Evolutionary conservation across 495 filamentous ascomycete species (phyloP).

Genomic region (Xylaria palmicola): DNA sequence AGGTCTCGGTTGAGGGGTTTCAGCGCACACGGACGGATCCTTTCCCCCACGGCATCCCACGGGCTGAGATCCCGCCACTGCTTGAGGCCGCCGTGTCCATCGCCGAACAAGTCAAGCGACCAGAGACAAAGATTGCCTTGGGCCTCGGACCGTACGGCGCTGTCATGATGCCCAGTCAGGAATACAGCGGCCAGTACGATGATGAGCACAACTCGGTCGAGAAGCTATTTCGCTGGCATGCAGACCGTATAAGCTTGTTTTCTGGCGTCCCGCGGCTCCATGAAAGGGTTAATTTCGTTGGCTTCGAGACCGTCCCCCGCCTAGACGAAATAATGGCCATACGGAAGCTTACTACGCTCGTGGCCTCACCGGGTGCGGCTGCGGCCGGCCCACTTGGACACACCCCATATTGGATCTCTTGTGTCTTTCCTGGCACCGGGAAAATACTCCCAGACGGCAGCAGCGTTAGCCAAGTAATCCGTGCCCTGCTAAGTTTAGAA

Average conservation of each 20-base stretch:
- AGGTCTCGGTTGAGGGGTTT: slow-evolving; percentile 57
- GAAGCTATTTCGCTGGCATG: slow-evolving; percentile 54
- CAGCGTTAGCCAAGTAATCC: slow-evolving; percentile 45
- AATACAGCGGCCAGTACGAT: slow-evolving; percentile 64
- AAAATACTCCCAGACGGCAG: slow-evolving; percentile 47
- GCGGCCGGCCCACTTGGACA: neutral
- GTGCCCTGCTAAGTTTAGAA: slow-evolving; percentile 37
- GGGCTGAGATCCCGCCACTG: slow-evolving; percentile 23
- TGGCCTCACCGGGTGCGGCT: slow-evolving; percentile 6
- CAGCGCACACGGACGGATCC: slow-evolving; percentile 29
- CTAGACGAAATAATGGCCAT: slow-evolving; percentile 61
- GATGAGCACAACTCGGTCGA: slow-evolving; percentile 40
- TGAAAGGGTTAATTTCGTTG: slow-evolving; percentile 51
- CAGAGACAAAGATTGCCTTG: slow-evolving; percentile 42
- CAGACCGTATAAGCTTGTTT: slow-evolving; percentile 52
- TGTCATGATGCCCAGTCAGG: slow-evolving; percentile 59
- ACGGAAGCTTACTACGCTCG: slow-evolving; percentile 38
- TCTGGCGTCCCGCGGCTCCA: slow-evolving; percentile 17
- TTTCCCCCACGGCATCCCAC: slow-evolving; percentile 24
- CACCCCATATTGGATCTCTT: slow-evolving; percentile 58
- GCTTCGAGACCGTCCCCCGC: slow-evolving; percentile 63
- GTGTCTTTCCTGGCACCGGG: slow-evolving; percentile 55
- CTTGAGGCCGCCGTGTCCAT: slow-evolving; percentile 38
- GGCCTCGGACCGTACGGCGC: slow-evolving; percentile 66
- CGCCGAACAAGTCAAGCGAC: slow-evolving; percentile 32